Percentiles rank a stretch among this genome's conserved stretches.
These are phyloP conservation scores for Buxus sempervirens DNA, from an alignment of 164 flowering plant genomes.

Conservation along the genomic window DNA sequence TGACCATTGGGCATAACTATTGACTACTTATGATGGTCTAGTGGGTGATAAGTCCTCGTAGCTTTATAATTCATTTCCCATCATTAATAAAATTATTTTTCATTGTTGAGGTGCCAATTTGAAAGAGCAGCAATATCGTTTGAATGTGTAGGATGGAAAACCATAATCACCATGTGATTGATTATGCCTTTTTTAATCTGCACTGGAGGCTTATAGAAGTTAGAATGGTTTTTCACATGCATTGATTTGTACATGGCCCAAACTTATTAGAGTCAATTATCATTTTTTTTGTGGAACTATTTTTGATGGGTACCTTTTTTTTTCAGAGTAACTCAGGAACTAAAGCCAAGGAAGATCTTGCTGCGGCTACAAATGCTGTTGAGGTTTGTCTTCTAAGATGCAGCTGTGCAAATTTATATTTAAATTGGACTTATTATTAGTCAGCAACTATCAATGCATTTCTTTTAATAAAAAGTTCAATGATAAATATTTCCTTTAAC, in stretches of 20 bases:
- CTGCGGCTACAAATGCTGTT: slow-evolving; percentile 93
- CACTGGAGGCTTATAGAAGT: background rate
- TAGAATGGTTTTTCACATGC: background rate
- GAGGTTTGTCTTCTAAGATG: slow-evolving; percentile 47
- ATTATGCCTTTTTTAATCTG: background rate
- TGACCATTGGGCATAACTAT: too few relatives aligned
- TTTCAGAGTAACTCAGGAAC: slow-evolving; percentile 93
- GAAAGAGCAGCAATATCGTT: too few relatives aligned
- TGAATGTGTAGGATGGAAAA: too few relatives aligned
- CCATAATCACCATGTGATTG: too few relatives aligned
- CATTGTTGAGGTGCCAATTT: too few relatives aligned
- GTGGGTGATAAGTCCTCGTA: too few relatives aligned
- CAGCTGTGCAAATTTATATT: too few relatives aligned
- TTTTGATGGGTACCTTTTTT: slow-evolving; percentile 10
- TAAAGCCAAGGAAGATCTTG: slow-evolving; percentile 96
- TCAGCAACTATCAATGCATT: background rate
- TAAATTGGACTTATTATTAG: too few relatives aligned
- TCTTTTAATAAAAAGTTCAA: background rate
- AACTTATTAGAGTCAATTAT: background rate
- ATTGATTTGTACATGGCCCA: background rate
- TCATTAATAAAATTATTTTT: too few relatives aligned
- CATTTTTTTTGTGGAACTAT: slow-evolving; percentile 1
- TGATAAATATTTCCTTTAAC: background rate
- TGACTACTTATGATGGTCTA: too few relatives aligned
- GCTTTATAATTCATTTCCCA: background rate